phyloP scores from a whole-genome alignment of 2,329 filamentous ascomycete species.

The Pseudophaeomoniella oleicola region DNA sequence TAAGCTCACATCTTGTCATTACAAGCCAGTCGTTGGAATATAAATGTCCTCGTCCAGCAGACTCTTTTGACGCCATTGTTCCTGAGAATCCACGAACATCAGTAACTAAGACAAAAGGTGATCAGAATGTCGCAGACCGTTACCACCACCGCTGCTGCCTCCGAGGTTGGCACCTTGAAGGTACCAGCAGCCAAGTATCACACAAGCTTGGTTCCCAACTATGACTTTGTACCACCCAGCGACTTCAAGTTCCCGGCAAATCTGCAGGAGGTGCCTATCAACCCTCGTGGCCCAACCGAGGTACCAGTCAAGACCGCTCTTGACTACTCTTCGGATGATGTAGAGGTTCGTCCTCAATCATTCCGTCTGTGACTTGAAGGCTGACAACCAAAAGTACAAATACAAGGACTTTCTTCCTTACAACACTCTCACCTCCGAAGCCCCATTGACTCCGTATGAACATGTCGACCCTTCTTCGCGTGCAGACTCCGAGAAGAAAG shows the following conservation, averaged over 20 bases:
- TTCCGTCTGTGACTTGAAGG: too few relatives aligned
- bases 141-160: too few relatives aligned
- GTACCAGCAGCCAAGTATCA: neutral
- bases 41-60: too few relatives aligned
- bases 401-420: neutral
- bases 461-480: neutral
- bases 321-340: neutral
- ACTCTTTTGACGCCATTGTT: too few relatives aligned
- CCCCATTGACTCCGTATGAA: neutral
- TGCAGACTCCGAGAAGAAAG: neutral
- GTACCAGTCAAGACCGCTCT: neutral
- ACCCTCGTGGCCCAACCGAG: neutral
- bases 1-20: too few relatives aligned
- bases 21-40: too few relatives aligned
- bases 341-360: too few relatives aligned
- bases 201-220: neutral
- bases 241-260: neutral
- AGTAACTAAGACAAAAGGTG: too few relatives aligned
- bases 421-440: neutral
- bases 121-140: too few relatives aligned
- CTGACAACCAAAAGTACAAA: neutral
- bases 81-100: too few relatives aligned
- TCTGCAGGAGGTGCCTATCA: neutral
- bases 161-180: too few relatives aligned
- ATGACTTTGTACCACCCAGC: neutral